Evolutionary conservation across 2,329 filamentous ascomycete species (phyloP), one percentile per base, ranked within the genome.

Genomic region (Gaeumannomyces sp.): DNA sequence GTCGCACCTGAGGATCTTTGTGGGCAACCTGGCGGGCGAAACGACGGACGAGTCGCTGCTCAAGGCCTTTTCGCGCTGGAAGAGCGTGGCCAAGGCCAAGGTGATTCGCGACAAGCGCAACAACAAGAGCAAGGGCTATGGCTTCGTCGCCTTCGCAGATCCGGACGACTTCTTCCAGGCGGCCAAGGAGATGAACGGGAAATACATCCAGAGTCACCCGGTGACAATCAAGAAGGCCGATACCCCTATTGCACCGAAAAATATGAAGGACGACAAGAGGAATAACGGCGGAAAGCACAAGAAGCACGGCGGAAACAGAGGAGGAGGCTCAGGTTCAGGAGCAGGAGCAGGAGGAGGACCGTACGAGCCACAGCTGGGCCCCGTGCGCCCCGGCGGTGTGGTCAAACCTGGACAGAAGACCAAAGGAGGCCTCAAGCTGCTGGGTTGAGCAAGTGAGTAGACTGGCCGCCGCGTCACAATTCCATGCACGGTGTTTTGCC

Each of bases 151-250:
- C 76, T 98, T 99, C 78, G 90, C 89, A 71, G 91, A 97, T 73
- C 91, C 93, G 35, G 95, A 99, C 75, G 93, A 97, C 73, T 98
- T 96, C 76, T 98, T 99, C 81, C 87, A 92, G 72, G 94, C 95
- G 1, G 94, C 93, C 72, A 93, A 95, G 79, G 94, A 98, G 79
- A 98, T 98, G 95, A 91, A 97, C 73, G 93, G 93, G 71, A 98
- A 99, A 79, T 99, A 99, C 78, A 98, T 99, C 74, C 94, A 96
- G 72, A 97, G 93, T 75, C 95, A 98, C 76, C 95, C 95, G 0
- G 91, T 97, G 33, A 81, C 91, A 31, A 85, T 98, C 70, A 89
- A 91, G 76, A 91, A 95, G 75, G 92, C 91, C 69, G 96, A 89
- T 70, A 97, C 94, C 7, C 93, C 98, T 76, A 92, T 99, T 76